Percentiles rank a stretch among this genome's conserved stretches.
Evolutionary conservation across 2,329 filamentous ascomycete species (phyloP).

Genomic region (Chrysosphaeria jannelii): DNA sequence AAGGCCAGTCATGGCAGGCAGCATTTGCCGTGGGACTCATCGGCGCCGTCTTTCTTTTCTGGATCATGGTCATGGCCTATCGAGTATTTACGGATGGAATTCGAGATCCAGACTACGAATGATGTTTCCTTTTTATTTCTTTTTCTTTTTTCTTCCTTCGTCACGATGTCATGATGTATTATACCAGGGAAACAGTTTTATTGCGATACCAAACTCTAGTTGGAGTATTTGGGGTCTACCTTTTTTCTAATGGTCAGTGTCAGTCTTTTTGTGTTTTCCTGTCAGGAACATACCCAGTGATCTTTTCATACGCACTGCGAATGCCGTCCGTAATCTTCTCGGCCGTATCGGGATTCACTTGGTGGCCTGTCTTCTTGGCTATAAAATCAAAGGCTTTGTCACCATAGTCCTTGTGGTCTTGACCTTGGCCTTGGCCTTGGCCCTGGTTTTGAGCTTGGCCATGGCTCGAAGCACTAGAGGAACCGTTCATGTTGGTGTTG

Average conservation of each 20-base stretch:
- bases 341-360: slow-evolving; percentile 4
- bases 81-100: slow-evolving; percentile 23
- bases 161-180: too few species aligned
- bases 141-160: background rate
- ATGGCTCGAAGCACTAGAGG: background rate
- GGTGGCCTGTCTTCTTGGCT: slow-evolving; percentile 6
- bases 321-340: slow-evolving; percentile 10
- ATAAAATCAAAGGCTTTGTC: slow-evolving; percentile 7
- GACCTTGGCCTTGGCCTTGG: background rate
- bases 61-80: slow-evolving; percentile 38
- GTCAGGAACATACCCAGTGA: slow-evolving; percentile 8
- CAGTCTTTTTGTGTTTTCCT: background rate
- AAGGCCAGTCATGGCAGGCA: slow-evolving; percentile 26
- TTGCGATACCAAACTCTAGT: too few species aligned
- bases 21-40: slow-evolving; percentile 31
- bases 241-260: slow-evolving; percentile 8
- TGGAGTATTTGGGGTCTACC: slow-evolving; percentile 9
- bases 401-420: slow-evolving; percentile 5
- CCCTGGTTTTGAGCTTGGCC: too few species aligned
- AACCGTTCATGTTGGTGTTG: slow-evolving; percentile 1
- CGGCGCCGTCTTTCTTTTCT: slow-evolving; percentile 28
- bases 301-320: slow-evolving; percentile 10
- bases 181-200: too few species aligned
- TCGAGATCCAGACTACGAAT: background rate
- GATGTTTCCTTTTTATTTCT: background rate